Conservation (phyloP, 2,329 filamentous ascomycete genomes). For the Colletotrichum orbiculare region DNA sequence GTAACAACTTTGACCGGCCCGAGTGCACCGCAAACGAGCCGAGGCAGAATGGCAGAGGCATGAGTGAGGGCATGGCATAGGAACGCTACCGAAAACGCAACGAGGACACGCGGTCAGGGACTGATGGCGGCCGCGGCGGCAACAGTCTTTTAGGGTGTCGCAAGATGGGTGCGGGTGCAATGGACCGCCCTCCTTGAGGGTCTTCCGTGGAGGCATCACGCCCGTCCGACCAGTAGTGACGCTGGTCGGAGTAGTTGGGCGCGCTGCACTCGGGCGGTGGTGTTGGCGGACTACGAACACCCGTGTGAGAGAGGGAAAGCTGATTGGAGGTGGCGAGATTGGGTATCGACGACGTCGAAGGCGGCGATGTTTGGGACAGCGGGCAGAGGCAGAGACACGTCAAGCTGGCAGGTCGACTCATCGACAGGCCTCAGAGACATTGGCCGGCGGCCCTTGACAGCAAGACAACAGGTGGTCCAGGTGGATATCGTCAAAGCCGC, state of each 20-base stretch:
- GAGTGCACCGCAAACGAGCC: slow-evolving; percentile 10
- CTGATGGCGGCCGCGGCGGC: slow-evolving; percentile 25
- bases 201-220: slow-evolving; percentile 13
- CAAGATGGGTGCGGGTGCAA: slow-evolving; percentile 16
- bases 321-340: slow-evolving; percentile 31
- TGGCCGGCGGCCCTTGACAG: slow-evolving; percentile 1
- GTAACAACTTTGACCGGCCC: slow-evolving; percentile 18
- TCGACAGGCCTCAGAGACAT: slow-evolving; percentile 8
- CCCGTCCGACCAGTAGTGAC: slow-evolving; percentile 18
- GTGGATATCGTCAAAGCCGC: slow-evolving; percentile 24
- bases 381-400: slow-evolving; percentile 33
- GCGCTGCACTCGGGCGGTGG: slow-evolving; percentile 26
- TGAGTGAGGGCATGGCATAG: slow-evolving; percentile 14
- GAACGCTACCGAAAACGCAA: slow-evolving; percentile 28
- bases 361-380: not conserved
- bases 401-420: slow-evolving; percentile 29
- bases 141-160: slow-evolving; percentile 31
- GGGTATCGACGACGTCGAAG: slow-evolving; percentile 14
- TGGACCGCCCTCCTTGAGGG: slow-evolving; percentile 34
- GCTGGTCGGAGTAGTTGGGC: slow-evolving; percentile 25
- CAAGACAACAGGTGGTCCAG: slow-evolving; percentile 1
- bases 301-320: slow-evolving; percentile 34
- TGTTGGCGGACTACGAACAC: slow-evolving; percentile 36
- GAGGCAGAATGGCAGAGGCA: slow-evolving; percentile 27
- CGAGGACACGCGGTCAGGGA: slow-evolving; percentile 30